A percentile compares a stretch with the other conserved stretches of the same genome.
phyloP scores from a whole-genome alignment of 306 rosid species.

The Acacia melanoxylon region DNA sequence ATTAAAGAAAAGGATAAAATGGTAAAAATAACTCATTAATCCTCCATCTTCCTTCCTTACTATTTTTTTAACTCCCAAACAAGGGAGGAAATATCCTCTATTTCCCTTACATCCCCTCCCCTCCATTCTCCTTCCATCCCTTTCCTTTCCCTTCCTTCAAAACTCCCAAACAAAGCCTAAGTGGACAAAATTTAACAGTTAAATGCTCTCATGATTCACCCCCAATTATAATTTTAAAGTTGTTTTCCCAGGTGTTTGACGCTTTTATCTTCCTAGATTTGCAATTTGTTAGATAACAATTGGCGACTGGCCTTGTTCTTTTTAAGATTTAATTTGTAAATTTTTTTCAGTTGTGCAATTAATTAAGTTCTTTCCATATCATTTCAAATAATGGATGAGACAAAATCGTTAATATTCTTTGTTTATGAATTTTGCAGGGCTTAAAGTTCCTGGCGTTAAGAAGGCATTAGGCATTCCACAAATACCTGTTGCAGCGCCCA shows the following conservation, averaged over 20 bases:
- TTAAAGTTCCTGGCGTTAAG: conserved; percentile 51
- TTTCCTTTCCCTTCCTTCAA: too few relatives aligned
- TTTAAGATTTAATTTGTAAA: background rate
- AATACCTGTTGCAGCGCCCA: conserved; percentile 33
- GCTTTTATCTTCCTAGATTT: background rate
- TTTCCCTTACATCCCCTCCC: too few relatives aligned
- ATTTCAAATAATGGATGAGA: background rate
- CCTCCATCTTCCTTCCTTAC: too few relatives aligned
- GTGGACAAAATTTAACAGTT: background rate
- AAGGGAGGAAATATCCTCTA: too few relatives aligned
- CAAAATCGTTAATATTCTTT: background rate
- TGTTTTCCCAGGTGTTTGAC: background rate
- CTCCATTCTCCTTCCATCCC: too few relatives aligned
- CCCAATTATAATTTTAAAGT: background rate
- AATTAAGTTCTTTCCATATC: background rate
- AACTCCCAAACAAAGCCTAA: too few relatives aligned
- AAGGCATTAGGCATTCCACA: conserved; percentile 49
- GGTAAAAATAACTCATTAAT: too few relatives aligned
- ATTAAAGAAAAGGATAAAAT: too few relatives aligned
- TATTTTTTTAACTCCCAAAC: too few relatives aligned
- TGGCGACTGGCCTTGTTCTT: background rate
- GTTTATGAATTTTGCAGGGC: conserved; percentile 33
- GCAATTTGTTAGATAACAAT: background rate
- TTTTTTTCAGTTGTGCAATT: background rate
- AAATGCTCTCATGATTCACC: background rate